Base-by-base conservation (phyloP, 208 protist species). In the Leishmania turanica region DNA sequence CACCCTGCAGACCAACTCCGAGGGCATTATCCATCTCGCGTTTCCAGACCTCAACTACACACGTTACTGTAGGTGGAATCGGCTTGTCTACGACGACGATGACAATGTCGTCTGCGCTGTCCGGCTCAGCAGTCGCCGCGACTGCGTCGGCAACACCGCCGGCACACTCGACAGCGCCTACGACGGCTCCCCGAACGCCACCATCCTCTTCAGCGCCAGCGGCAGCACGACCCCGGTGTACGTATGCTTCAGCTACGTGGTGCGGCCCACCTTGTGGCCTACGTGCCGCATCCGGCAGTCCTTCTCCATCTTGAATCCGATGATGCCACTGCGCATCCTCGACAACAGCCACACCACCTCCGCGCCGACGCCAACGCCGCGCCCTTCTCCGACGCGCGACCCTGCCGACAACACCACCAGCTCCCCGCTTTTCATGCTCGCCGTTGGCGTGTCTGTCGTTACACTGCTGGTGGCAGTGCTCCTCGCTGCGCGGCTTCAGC, bases 91-190 rank as follows among this genome's bases (percentile, higher is more conserved):
- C 69, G 6, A 31, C 15, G 7, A 45, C 53, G 37, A 54, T 0
- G 80, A 79, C 24, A 56, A 85, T 19, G 78, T 58, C 53, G 81
- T 81, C 75, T 91, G 88, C 65, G 69, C 81, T 1, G 80, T 89
- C 51, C 84, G 88, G 27, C 77, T 91, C 49, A 89, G 83, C 75
- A 87, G 82, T 68, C 81, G 88, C 21, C 85, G 83, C 27, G 88
- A 91, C 56, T 91, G 88, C 64, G 75, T 91, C 3, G 85, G 85
- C 64, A 91, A 89, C 58, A 83, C 88, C 24, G 88, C 88, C 31
- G 88, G 88, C 51, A 91, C 88, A n/a, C 74, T 88, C n/a, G 88
- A 91, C 79, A 68, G 76, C 13, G 37, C 78, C 6, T 89, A 85
- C 79, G 77, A 85, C 69, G 88, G 88, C 51, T 54, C 75, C 37